Conservation (phyloP, 805 yeast species). For the Clavispora phyllophila region DNA sequence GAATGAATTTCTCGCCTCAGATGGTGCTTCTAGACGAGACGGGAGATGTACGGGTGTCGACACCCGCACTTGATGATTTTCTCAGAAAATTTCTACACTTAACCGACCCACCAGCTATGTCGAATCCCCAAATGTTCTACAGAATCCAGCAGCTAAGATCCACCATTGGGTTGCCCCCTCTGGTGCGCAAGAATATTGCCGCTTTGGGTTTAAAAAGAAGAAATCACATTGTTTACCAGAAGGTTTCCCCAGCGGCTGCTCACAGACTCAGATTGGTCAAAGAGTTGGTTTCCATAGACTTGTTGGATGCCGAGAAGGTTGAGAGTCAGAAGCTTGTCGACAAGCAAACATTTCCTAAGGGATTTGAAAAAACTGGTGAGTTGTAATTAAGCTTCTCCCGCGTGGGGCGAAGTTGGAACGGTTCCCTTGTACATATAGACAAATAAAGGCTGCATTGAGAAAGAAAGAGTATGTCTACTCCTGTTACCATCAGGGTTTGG, state of each 20-base stretch:
- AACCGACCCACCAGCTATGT: conserved; percentile 6
- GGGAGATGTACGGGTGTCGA: not conserved
- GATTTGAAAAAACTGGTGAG: conserved; percentile 13
- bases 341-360: conserved; percentile 10
- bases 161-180: conserved; percentile 76
- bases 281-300: conserved; percentile 79
- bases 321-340: conserved; percentile 6
- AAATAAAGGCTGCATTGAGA: not conserved
- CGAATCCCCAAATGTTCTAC: conserved; percentile 21
- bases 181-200: conserved; percentile 56
- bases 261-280: conserved; percentile 80
- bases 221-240: conserved; percentile 68
- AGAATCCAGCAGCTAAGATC: conserved; percentile 77
- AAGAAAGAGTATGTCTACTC: not conserved
- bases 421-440: not conserved
- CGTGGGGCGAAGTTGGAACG: not conserved
- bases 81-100: not conserved
- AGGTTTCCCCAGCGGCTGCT: conserved; percentile 73
- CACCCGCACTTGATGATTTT: not conserved
- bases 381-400: conserved; percentile 2
- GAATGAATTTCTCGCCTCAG: no score
- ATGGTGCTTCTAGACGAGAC: no score
- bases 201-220: conserved; percentile 73
- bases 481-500: no score
- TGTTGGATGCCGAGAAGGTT: conserved; percentile 40